Conservation (phyloP, 192 early-diverging fungal genomes). For the Coemansia erecta region DNA sequence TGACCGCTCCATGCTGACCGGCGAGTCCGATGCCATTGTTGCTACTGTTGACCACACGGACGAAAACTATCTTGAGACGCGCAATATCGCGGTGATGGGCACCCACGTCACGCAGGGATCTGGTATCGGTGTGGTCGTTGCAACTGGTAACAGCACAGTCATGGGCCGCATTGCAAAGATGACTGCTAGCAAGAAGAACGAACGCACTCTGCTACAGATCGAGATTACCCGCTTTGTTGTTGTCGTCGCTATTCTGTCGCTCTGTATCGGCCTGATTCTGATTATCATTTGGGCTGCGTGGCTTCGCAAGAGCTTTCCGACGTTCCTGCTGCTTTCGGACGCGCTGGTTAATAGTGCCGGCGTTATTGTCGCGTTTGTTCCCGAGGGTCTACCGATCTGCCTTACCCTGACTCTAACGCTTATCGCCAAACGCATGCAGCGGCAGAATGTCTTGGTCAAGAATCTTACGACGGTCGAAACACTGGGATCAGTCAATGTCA, state of each 20-base stretch:
- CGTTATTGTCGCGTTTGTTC: slow-evolving; percentile 74
- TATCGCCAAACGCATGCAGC: slow-evolving; percentile 73
- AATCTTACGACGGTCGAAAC: slow-evolving; percentile 86
- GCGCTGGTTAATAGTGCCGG: slow-evolving; percentile 59
- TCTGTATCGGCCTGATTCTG: slow-evolving; percentile 52
- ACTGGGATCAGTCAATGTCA: slow-evolving; percentile 74
- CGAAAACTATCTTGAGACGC: slow-evolving; percentile 72
- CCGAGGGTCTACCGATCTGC: slow-evolving; percentile 77
- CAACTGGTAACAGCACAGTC: slow-evolving; percentile 73
- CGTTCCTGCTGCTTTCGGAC: slow-evolving; percentile 55
- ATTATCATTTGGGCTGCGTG: slow-evolving; percentile 57
- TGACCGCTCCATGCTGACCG: slow-evolving; percentile 81
- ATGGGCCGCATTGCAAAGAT: slow-evolving; percentile 73
- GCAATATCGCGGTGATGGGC: slow-evolving; percentile 80
- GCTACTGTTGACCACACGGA: slow-evolving; percentile 64
- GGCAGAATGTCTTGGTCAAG: slow-evolving; percentile 71
- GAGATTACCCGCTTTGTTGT: slow-evolving; percentile 76
- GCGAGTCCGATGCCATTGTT: slow-evolving; percentile 66
- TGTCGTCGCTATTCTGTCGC: slow-evolving; percentile 62
- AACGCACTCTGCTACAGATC: slow-evolving; percentile 62
- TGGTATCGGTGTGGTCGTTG: slow-evolving; percentile 70
- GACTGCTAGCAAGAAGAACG: slow-evolving; percentile 21
- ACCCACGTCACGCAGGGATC: slow-evolving; percentile 71
- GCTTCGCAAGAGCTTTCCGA: slow-evolving; percentile 57
- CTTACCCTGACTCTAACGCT: slow-evolving; percentile 74